Evolutionary conservation across 225 moss, liverwort and hornwort genomes (phyloP).

Genomic region (Takakia lepidozioides): DNA sequence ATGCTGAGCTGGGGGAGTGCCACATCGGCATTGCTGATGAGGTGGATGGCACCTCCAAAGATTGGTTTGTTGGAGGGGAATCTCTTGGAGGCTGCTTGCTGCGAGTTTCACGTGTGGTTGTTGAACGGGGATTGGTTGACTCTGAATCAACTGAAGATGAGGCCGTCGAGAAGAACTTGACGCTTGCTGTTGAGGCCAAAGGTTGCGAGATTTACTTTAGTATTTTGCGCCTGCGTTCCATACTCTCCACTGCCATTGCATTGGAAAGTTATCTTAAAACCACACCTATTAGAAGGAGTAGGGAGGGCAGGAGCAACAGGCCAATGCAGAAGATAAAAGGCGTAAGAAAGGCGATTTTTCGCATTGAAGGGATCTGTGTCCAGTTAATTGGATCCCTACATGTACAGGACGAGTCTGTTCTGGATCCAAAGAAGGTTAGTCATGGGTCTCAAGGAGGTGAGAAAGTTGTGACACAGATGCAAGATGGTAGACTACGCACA

Average conservation of each 20-base stretch:
- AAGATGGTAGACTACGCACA: constrained; percentile 59
- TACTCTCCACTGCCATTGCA: constrained; percentile 53
- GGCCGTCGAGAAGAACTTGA: constrained; percentile 38
- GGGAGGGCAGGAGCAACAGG: constrained; percentile 28
- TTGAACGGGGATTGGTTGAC: constrained; percentile 82
- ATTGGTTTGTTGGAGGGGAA: constrained; percentile 32
- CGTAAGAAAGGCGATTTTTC: constrained; percentile 48
- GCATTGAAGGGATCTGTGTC: constrained; percentile 66
- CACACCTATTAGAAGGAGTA: constrained; percentile 27
- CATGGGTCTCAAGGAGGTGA: constrained; percentile 83
- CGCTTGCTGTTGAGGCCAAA: constrained; percentile 67
- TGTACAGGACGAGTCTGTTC: constrained; percentile 55
- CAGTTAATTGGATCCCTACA: constrained; percentile 60
- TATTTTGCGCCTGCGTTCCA: constrained; percentile 53
- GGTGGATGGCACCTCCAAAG: constrained; percentile 27
- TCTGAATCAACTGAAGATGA: constrained; percentile 40
- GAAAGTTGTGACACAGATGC: constrained; percentile 52
- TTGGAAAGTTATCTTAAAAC: constrained; percentile 58
- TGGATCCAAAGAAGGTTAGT: constrained; percentile 84
- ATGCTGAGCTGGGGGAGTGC: constrained; percentile 81
- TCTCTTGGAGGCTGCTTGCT: constrained; percentile 62
- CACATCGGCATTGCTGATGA: constrained; percentile 71
- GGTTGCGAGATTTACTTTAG: constrained; percentile 59
- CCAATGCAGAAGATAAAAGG: constrained; percentile 32
- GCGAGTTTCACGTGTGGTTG: constrained; percentile 76